Evolutionary conservation across 2,329 filamentous ascomycete species (phyloP).

Genomic region (Talaromyces funiculosus): DNA sequence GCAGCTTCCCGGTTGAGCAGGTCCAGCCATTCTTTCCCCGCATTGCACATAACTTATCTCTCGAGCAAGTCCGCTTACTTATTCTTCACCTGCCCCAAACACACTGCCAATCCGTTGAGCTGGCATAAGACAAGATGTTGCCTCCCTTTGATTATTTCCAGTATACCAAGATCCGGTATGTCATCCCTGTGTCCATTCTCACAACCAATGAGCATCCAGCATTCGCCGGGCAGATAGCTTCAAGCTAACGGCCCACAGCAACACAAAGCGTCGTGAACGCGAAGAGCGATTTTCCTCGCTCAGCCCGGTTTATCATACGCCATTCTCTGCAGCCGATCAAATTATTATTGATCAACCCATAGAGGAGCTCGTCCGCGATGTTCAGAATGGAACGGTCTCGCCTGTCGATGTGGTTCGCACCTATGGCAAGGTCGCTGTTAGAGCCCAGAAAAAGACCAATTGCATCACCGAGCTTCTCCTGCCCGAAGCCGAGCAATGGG

Average conservation of each 20-base stretch:
- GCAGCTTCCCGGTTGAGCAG: background rate
- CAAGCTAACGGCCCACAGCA: conserved; percentile 45
- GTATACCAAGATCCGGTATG: conserved; percentile 66
- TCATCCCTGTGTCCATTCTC: conserved; percentile 3
- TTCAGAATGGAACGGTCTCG: conserved; percentile 61
- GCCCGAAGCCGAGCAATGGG: conserved; percentile 69
- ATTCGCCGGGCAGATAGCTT: conserved; percentile 8
- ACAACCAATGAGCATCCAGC: conserved; percentile 1
- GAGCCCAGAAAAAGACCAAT: conserved; percentile 81
- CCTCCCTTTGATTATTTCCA: conserved; percentile 62
- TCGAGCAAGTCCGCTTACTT: background rate
- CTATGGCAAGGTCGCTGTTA: conserved; percentile 80
- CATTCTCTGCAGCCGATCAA: conserved; percentile 60
- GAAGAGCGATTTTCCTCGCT: conserved; percentile 63
- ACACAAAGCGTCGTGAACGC: conserved; percentile 74
- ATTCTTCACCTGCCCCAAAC: background rate
- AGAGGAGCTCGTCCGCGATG: conserved; percentile 68
- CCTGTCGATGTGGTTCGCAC: conserved; percentile 72
- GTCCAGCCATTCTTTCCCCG: background rate
- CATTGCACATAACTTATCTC: background rate
- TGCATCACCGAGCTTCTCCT: conserved; percentile 85
- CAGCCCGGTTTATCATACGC: conserved; percentile 57
- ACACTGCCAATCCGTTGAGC: background rate
- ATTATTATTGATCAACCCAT: conserved; percentile 68
- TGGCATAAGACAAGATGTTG: conserved; percentile 33